Evolutionary conservation across 1,284 basidiomycete species (phyloP).

Genomic region (Tylopilus sp.): DNA sequence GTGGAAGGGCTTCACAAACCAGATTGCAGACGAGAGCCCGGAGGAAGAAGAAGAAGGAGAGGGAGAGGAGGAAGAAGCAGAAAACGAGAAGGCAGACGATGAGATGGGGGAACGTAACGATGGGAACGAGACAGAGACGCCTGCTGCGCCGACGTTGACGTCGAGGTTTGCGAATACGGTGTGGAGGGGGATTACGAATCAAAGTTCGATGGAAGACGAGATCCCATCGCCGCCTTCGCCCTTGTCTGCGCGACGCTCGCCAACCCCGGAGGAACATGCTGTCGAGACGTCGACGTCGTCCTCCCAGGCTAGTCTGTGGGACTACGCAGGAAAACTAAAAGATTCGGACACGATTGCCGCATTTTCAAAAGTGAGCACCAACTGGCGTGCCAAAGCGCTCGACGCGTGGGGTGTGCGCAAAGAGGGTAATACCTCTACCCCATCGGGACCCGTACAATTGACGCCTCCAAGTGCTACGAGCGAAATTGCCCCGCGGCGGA

Average conservation of each 20-base stretch:
- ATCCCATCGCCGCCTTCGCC: constrained; percentile 45
- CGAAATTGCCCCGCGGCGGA: constrained; percentile 15
- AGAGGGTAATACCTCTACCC: constrained; percentile 9
- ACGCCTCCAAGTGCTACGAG: constrained; percentile 17
- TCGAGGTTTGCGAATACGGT: constrained; percentile 56
- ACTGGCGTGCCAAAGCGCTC: constrained; percentile 62
- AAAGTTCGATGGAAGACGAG: constrained; percentile 58
- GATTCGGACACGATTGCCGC: constrained; percentile 67
- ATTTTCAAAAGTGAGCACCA: constrained; percentile 65
- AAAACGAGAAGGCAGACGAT: constrained; percentile 31
- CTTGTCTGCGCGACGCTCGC: constrained; percentile 31
- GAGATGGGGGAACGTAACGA: constrained; percentile 37
- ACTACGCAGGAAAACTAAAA: constrained; percentile 66
- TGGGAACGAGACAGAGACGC: constrained; percentile 44
- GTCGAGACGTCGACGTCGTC: constrained; percentile 10
- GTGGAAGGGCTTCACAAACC: constrained; percentile 63
- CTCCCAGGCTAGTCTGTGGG: constrained; percentile 46
- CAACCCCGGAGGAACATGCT: constrained; percentile 25
- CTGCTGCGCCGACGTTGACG: constrained; percentile 40
- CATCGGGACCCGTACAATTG: constrained; percentile 5
- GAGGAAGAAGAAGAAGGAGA: constrained; percentile 33
- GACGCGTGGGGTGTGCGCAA: constrained; percentile 39
- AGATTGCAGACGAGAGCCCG: constrained; percentile 37
- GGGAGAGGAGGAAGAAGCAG: constrained; percentile 28
- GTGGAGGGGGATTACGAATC: constrained; percentile 72